phyloP scores from a whole-genome alignment of 73 alveolate genomes.

The Paraurostyla sp. region DNA sequence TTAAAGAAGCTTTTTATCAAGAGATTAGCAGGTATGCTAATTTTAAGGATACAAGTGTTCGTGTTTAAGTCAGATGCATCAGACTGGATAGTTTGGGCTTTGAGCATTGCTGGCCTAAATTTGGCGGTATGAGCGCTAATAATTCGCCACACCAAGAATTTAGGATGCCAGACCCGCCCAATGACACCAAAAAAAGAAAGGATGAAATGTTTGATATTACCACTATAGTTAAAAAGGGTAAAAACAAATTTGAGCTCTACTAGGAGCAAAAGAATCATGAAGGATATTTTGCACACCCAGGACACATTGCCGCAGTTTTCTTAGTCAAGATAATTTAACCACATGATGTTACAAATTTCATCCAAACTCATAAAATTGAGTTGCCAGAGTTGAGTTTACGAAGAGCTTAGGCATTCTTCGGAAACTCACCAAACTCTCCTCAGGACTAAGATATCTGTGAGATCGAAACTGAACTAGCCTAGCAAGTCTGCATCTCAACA shows the following conservation, averaged over 20 bases:
- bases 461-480: constrained; percentile 42
- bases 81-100: constrained; percentile 65
- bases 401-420: constrained; percentile 32
- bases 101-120: constrained; percentile 75
- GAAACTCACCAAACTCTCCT: background rate
- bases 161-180: constrained; percentile 73
- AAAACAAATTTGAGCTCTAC: constrained; percentile 49
- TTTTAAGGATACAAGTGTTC: background rate
- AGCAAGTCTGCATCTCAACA: constrained; percentile 26
- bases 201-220: constrained; percentile 72
- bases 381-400: constrained; percentile 28
- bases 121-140: constrained; percentile 60
- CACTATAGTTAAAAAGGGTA: constrained; percentile 32
- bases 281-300: constrained; percentile 48
- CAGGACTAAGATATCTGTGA: constrained; percentile 46
- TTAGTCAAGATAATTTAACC: constrained; percentile 63
- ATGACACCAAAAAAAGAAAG: constrained; percentile 70
- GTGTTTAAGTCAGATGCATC: constrained; percentile 71
- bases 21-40: background rate
- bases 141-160: constrained; percentile 40
- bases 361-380: constrained; percentile 13
- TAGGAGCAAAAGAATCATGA: constrained; percentile 50
- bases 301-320: constrained; percentile 49
- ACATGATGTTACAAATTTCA: constrained; percentile 25
- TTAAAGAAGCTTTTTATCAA: background rate